These are phyloP conservation scores for Acorus calamus DNA, from an alignment of 106 monocot species.

Conservation along the genomic window DNA sequence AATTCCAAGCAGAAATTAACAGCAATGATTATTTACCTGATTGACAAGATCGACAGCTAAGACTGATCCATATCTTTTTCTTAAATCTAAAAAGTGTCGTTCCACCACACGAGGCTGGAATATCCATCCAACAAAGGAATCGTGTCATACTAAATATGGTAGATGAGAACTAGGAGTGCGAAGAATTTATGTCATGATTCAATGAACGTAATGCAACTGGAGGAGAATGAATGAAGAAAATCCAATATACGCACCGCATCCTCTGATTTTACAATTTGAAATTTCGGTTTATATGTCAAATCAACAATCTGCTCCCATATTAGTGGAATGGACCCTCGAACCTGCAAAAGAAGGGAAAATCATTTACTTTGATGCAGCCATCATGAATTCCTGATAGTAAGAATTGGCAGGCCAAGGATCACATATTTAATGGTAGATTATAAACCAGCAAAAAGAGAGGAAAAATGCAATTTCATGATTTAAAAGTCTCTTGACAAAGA, in stretches of 20 bases:
- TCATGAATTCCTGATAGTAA: too few species aligned
- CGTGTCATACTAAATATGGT: not conserved
- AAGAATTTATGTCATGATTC: too few species aligned
- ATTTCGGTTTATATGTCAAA: constrained; percentile 85
- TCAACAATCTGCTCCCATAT: constrained; percentile 99
- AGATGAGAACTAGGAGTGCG: not conserved
- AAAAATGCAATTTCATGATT: too few species aligned
- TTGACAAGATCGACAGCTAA: constrained; percentile 90
- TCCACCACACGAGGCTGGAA: constrained; percentile 67
- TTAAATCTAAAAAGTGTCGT: constrained; percentile 82
- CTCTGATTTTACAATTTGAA: constrained; percentile 77
- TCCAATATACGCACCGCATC: constrained; percentile 49
- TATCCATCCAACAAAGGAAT: not conserved
- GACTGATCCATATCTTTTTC: constrained; percentile 75
- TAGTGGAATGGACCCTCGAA: constrained; percentile 95
- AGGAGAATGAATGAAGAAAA: not conserved
- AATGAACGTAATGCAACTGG: not conserved
- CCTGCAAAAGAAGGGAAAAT: constrained; percentile 31
- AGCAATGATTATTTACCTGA: constrained; percentile 32
- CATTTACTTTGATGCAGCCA: not conserved
- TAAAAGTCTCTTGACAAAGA: too few species aligned
- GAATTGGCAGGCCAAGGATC: too few species aligned
- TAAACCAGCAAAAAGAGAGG: not conserved
- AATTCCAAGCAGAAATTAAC: not conserved
- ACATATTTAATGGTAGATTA: not conserved